Evolutionary conservation across 2,329 filamentous ascomycete genomes (phyloP).

Genomic region (Ceratocystis eucalypticola): DNA sequence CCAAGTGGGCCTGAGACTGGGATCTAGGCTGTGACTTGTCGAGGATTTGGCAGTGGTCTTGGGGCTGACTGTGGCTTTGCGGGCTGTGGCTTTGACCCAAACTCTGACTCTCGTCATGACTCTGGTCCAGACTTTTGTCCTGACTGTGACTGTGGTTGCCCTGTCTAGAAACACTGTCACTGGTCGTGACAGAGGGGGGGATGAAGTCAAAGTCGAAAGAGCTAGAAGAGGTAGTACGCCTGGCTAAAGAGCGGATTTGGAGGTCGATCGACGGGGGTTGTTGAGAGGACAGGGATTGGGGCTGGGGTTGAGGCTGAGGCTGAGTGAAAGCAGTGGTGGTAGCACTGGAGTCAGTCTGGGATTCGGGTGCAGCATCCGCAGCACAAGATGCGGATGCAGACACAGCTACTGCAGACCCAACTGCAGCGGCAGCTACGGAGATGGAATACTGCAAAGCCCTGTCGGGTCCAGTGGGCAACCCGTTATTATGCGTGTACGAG

Average conservation of each 20-base stretch:
- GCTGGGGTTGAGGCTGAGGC: slow-evolving; percentile 3
- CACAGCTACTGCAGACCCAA: neutral
- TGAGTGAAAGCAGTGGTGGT: neutral
- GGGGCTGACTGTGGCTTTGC: neutral
- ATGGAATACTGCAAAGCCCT: neutral
- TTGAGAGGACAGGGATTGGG: neutral
- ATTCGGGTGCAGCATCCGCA: neutral
- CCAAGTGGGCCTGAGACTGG: slow-evolving; percentile 3
- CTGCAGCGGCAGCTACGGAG: neutral
- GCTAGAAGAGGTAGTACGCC: neutral
- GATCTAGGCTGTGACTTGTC: neutral
- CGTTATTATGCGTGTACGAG: neutral
- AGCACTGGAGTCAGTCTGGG: neutral
- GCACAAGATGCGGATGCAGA: neutral
- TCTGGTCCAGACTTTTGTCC: neutral
- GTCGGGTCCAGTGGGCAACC: neutral
- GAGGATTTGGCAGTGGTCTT: neutral
- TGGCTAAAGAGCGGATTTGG: neutral
- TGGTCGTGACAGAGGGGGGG: neutral
- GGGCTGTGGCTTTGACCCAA: no score
- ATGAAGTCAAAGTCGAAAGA: neutral
- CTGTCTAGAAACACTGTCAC: neutral
- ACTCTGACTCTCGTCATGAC: neutral
- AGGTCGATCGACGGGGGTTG: neutral
- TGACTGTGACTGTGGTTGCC: neutral